These are phyloP conservation scores for Yamadazyma dushanensis DNA, from an alignment of 1,139 yeast genomes.

Conservation along the genomic window DNA sequence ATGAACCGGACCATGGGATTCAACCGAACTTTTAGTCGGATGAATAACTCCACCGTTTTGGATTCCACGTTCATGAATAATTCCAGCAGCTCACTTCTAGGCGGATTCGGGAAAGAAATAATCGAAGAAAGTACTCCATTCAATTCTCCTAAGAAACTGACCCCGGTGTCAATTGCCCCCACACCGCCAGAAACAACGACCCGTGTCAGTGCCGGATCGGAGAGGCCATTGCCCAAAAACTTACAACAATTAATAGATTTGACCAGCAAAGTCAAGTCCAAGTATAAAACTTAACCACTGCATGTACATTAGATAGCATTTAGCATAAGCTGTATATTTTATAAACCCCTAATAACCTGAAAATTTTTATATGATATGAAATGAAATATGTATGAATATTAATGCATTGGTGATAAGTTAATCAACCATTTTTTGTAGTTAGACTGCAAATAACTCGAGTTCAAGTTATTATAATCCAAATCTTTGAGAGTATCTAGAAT, in stretches of 20 bases:
- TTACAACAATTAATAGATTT: slow-evolving; percentile 38
- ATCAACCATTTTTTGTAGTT: slow-evolving; percentile 32
- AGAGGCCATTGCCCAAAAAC: slow-evolving; percentile 15
- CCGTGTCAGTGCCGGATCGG: neutral
- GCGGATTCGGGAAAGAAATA: slow-evolving; percentile 42
- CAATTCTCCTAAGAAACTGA: slow-evolving; percentile 29
- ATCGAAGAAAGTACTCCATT: slow-evolving; percentile 43
- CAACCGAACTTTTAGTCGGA: slow-evolving; percentile 2
- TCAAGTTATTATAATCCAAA: slow-evolving; percentile 4
- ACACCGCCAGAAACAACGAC: slow-evolving; percentile 16
- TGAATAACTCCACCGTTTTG: slow-evolving; percentile 12
- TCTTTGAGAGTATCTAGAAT: slow-evolving; percentile 10
- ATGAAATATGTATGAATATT: neutral
- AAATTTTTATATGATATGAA: neutral
- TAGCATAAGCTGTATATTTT: slow-evolving; percentile 1
- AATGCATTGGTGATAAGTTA: slow-evolving; percentile 16
- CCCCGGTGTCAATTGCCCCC: neutral
- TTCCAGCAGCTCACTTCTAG: slow-evolving; percentile 23
- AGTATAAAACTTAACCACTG: slow-evolving; percentile 24
- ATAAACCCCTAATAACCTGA: neutral
- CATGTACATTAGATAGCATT: neutral
- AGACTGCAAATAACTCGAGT: slow-evolving; percentile 18
- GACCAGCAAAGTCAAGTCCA: slow-evolving; percentile 35
- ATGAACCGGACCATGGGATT: slow-evolving; percentile 5
- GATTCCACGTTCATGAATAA: slow-evolving; percentile 12